Evolutionary conservation across 352 stramenopile species (phyloP), one percentile per base, ranked within the genome.

Genomic region (Phytophthora chlamydospora): DNA sequence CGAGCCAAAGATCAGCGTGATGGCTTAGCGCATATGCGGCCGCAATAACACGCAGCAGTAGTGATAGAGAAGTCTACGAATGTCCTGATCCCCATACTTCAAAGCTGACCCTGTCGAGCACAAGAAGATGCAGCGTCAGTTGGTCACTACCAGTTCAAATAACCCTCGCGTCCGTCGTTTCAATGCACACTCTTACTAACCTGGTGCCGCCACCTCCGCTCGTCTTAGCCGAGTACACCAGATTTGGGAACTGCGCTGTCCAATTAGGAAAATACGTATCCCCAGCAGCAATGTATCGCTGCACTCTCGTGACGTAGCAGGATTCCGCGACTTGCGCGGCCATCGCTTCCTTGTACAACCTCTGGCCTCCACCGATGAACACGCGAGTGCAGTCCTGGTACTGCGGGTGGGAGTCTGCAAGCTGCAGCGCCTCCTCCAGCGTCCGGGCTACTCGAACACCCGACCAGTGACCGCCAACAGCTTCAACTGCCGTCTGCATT

Each of bases 231-330:
- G 61, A 68, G 48, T 71, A 85, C n/a, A 48, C 33, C 32, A 89
- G 47, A 14, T 39, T 61, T 2, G 79, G 76, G 41, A 80, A 87
- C 7, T 54, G 57, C 0, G 32, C 44, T 4, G 79, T 85, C 82
- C 81, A 91, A 19, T 42, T 38, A 1, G 84, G 82, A 27, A 93
- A 76, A 29, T 88, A 88, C 3, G 78, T 62, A 38, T 91, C 78
- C 21, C 75, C 84, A 43, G 65, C 77, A 6, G 5, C 32, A 45
- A 90, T 67, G 19, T 68, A 42, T 12, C 29, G 45, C 24, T 91
- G 77, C 12, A 93, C 78, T 41, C 84, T 76, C 38, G 84, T 79
- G 55, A 93, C 44, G 56, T 85, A 85, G 58, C 78, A 89, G 3
- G 74, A 82, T 34, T 88, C 76, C 5, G 72, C 70, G 8, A 85